Evolutionary conservation across 2,329 filamentous ascomycete species (phyloP), one percentile per base, ranked within the genome.

Genomic region (Pestalotiopsis fici): DNA sequence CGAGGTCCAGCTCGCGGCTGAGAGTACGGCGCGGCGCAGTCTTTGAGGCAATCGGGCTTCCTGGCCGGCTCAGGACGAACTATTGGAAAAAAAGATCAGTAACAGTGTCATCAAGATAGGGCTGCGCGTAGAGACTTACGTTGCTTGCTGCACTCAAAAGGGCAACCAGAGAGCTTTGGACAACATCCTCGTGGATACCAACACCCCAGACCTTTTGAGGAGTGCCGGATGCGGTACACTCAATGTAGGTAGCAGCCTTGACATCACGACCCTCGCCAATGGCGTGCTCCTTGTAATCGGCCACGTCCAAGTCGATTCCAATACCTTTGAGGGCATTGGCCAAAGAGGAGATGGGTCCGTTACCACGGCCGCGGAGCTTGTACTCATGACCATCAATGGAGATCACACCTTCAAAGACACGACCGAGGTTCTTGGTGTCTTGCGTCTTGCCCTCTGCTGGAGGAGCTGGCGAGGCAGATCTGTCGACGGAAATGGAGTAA

Each of bases 251-350:
- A 2, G 94, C 95, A n/a, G 95, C 95, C 83, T 97, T 97, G 72
- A 95, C 93, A 69, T 94, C 89, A 67, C 90, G 88, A 69, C 93
- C 93, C 64, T 86, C 85, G 71, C 94, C 94, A 73, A 98, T 94
- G 31, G 95, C 92, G 81, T 98, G 95, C 80, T 98, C 96, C 84
- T 97, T 97, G 85, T 98, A 98, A 79, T 98, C 94, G 59, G 91
- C 88, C 64, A 98, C 94, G 76, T 98, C 95, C 27, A 98, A 85
- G 75, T 97, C 91, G 70, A 98, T 91, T 67, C 93, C 93, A 39
- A 98, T 82, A 18, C 86, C 85, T 73, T 89, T 88, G 56, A 99
- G 86, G 18, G 95, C 95, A 74, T 94, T 91, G 2, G 93, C 93
- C 76, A 98, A 83, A 70, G 92, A 93, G 3, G 94, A 98, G 74